Percentiles rank a stretch among this genome's conserved stretches.
These are phyloP conservation scores for Podaxis sp. DNA, from an alignment of 768 basidiomycete genomes.

Conservation along the genomic window DNA sequence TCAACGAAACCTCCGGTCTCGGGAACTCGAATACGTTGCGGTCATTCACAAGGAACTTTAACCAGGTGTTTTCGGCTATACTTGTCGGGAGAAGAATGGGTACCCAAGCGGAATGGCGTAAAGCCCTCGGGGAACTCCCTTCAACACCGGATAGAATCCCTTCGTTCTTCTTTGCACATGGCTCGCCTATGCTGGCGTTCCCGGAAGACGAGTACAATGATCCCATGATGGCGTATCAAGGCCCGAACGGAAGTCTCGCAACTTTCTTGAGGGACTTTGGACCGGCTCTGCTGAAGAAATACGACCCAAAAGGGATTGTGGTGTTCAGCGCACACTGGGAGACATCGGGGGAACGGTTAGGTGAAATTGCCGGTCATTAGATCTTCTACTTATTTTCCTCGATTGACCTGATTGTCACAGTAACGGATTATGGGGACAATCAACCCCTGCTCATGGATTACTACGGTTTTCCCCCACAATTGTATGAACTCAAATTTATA, in stretches of 20 bases:
- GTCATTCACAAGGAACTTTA: neutral
- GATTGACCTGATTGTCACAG: slow-evolving; percentile 32
- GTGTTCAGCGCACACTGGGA: slow-evolving; percentile 89
- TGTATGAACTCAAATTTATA: slow-evolving; percentile 67
- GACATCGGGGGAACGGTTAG: slow-evolving; percentile 54
- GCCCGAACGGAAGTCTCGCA: slow-evolving; percentile 54
- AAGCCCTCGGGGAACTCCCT: slow-evolving; percentile 55
- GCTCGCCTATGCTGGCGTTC: slow-evolving; percentile 54
- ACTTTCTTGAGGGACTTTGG: slow-evolving; percentile 67
- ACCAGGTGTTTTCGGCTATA: neutral
- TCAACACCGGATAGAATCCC: slow-evolving; percentile 62
- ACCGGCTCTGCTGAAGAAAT: slow-evolving; percentile 61
- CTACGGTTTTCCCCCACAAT: slow-evolving; percentile 58
- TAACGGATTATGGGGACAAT: slow-evolving; percentile 75
- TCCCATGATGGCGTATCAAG: slow-evolving; percentile 31
- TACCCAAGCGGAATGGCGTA: slow-evolving; percentile 42
- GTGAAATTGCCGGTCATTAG: slow-evolving; percentile 31
- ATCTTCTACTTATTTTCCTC: neutral
- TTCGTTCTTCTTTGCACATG: slow-evolving; percentile 76
- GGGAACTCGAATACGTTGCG: neutral
- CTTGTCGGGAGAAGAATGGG: neutral
- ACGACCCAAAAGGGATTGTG: slow-evolving; percentile 75
- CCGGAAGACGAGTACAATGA: slow-evolving; percentile 24
- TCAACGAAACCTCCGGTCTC: neutral
- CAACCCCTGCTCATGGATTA: slow-evolving; percentile 79